Evolutionary conservation across 2,329 filamentous ascomycete species (phyloP).

Genomic region (Microdochium nivale): DNA sequence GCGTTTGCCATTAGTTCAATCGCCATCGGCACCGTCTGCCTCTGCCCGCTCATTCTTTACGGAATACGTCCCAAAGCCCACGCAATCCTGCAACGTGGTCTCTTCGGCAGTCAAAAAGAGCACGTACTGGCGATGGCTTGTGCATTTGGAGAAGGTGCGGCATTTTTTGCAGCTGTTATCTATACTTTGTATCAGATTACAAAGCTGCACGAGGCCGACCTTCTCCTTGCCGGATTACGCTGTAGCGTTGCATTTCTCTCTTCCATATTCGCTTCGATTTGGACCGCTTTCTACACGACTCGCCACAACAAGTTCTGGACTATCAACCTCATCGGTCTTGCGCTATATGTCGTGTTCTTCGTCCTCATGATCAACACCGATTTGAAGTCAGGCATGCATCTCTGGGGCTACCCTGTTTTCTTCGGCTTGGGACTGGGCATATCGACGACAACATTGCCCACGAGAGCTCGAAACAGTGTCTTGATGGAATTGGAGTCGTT

Average conservation of each 20-base stretch:
- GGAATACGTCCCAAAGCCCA: too few species aligned
- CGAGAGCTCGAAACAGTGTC: constrained; percentile 27
- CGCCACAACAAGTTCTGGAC: constrained; percentile 16
- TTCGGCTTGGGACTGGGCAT: constrained; percentile 26
- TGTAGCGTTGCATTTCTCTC: constrained; percentile 24
- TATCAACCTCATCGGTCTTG: constrained; percentile 15
- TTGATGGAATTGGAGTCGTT: constrained; percentile 24
- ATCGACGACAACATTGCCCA: constrained; percentile 23
- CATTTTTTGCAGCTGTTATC: constrained; percentile 30
- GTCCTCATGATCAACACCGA: constrained; percentile 24
- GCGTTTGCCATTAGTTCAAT: too few species aligned
- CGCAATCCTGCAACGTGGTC: too few species aligned
- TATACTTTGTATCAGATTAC: constrained; percentile 30
- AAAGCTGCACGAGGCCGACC: constrained; percentile 26
- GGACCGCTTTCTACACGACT: constrained; percentile 22
- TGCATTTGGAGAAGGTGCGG: constrained; percentile 27
- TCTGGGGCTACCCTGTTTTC: constrained; percentile 28
- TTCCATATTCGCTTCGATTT: constrained; percentile 17
- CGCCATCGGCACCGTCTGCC: constrained; percentile 19
- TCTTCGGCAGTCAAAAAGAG: constrained; percentile 21
- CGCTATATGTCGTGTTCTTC: constrained; percentile 22
- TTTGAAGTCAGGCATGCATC: constrained; percentile 9
- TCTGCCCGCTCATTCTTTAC: constrained; percentile 17
- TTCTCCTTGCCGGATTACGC: constrained; percentile 20
- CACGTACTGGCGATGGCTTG: constrained; percentile 25